Evolutionary conservation across 179 eudicot genomes (phyloP).

Genomic region (Pouteria campechiana): DNA sequence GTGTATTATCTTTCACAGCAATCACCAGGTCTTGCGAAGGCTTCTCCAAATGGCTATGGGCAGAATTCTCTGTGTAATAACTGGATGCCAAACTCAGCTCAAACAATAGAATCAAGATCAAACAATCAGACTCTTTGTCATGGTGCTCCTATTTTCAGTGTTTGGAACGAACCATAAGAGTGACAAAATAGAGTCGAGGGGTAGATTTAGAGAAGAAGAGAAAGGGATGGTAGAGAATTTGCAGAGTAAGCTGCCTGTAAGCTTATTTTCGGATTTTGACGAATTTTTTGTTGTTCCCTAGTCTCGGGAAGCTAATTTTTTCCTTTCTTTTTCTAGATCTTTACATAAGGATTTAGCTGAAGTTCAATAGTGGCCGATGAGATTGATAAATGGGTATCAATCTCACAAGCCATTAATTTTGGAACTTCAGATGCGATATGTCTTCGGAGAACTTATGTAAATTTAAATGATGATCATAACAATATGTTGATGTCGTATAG

Average conservation of each 20-base stretch:
- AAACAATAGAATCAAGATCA: conserved; percentile 26
- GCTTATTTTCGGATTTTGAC: conserved; percentile 6
- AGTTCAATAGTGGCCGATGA: conserved; percentile 53
- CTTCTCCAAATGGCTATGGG: conserved; percentile 19
- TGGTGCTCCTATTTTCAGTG: conserved; percentile 49
- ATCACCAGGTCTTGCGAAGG: conserved; percentile 11
- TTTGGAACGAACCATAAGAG: conserved; percentile 61
- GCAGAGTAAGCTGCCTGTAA: neutral
- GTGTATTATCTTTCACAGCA: conserved; percentile 30
- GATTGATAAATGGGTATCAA: neutral
- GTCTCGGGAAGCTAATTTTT: too few relatives aligned
- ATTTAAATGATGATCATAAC: too few relatives aligned
- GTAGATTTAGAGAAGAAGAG: neutral
- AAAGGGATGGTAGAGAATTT: neutral
- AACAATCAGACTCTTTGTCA: conserved; percentile 22
- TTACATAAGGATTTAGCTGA: conserved; percentile 31
- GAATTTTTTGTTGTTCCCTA: too few relatives aligned
- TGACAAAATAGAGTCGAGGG: too few relatives aligned
- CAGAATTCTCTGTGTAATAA: conserved; percentile 36
- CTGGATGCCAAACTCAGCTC: conserved; percentile 67
- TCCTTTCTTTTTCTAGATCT: too few relatives aligned
- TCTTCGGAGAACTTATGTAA: conserved; percentile 56
- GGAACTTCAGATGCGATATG: conserved; percentile 41
- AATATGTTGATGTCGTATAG: too few relatives aligned
- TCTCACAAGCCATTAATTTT: conserved; percentile 68